Evolutionary conservation across 352 stramenopile genomes (phyloP).

Genomic region (Phytophthora constricta): DNA sequence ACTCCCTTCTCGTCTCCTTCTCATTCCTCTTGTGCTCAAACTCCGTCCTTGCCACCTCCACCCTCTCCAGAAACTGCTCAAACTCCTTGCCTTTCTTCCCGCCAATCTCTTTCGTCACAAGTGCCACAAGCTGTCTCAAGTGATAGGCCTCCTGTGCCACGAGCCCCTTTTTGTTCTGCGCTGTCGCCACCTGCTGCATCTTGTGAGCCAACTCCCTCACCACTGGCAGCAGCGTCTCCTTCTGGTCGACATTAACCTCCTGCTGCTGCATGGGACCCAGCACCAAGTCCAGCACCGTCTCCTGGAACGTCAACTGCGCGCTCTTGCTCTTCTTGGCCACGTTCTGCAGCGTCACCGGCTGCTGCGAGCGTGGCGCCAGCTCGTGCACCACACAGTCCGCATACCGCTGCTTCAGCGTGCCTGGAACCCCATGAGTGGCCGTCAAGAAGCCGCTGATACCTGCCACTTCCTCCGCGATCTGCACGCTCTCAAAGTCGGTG

Average conservation of each 20-base stretch:
- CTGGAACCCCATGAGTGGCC: conserved; percentile 64
- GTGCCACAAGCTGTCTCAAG: conserved; percentile 51
- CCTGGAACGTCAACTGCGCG: conserved; percentile 40
- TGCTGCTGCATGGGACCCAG: conserved; percentile 4
- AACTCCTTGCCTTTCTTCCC: conserved; percentile 78
- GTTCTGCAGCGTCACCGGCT: conserved; percentile 44
- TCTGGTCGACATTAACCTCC: conserved; percentile 8
- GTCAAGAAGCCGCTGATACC: conserved; percentile 64
- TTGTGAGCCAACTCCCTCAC: conserved; percentile 35
- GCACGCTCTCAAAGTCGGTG: conserved; percentile 67
- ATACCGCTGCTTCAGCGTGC: conserved; percentile 83
- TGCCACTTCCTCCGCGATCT: conserved; percentile 67
- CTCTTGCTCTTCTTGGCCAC: conserved; percentile 51
- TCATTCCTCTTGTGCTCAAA: conserved; percentile 34
- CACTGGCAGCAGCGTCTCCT: conserved; percentile 6
- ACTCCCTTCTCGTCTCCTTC: conserved; percentile 1
- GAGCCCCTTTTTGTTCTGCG: conserved; percentile 29
- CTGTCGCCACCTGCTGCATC: conserved; percentile 27
- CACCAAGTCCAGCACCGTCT: conserved; percentile 44
- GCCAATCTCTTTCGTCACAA: conserved; percentile 64
- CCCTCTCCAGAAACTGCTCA: conserved; percentile 68
- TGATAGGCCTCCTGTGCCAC: conserved; percentile 57
- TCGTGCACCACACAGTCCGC: conserved; percentile 90
- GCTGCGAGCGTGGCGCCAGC: conserved; percentile 30
- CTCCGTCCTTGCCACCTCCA: conserved; percentile 43